Evolutionary conservation across 108 stramenopile genomes (phyloP), one percentile per base, ranked within the genome.

Genomic region (Fistulifera solaris): DNA sequence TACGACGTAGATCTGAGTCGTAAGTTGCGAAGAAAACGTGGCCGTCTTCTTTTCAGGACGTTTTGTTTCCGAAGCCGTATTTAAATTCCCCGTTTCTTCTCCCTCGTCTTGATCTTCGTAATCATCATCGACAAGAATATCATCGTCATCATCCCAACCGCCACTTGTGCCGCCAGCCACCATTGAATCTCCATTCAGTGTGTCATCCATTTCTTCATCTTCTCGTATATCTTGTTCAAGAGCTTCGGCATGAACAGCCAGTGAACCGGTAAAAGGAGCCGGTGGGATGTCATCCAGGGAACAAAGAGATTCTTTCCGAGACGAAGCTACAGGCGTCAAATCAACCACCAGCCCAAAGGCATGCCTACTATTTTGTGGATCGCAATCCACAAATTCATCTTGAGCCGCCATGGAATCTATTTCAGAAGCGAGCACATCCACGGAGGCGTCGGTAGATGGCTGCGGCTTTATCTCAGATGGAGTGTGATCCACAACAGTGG

Each of bases 181-280:
- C 3, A 23, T 26, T 1, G 24, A n/a, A 51, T 51, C 25, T 17
- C 50, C 50, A 23, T 22, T 35, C n/a, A 22, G 7, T 14, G 58
- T 59, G 13, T 74, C 73, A 46, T 74, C 73, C 63, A 68, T 61
- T 5, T 55, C 73, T 23, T 74, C 59, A 52, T 64, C 63, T 18
- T 62, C 39, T 10, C 19, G 50, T 48, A 58, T 44, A 42, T 72
- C 71, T 15, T 60, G 39, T 25, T 73, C 62, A 8, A 67, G 51
- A 43, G 17, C 27, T 22, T n/a, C 21, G 27, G 56, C 56, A 45
- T 57, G 17, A 2, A 44, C 56, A 16, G 56, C 56, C 43, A 44
- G 3, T 12, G 25, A 44, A 44, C 15, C 41, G 3, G 41, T 26
- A 23, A 38, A 63, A 54, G 10, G 40, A 42, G 38, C 53, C 49